Evolutionary conservation across 2,329 filamentous ascomycete species (phyloP), one percentile per base, ranked within the genome.

Genomic region (Fusarium sp.): DNA sequence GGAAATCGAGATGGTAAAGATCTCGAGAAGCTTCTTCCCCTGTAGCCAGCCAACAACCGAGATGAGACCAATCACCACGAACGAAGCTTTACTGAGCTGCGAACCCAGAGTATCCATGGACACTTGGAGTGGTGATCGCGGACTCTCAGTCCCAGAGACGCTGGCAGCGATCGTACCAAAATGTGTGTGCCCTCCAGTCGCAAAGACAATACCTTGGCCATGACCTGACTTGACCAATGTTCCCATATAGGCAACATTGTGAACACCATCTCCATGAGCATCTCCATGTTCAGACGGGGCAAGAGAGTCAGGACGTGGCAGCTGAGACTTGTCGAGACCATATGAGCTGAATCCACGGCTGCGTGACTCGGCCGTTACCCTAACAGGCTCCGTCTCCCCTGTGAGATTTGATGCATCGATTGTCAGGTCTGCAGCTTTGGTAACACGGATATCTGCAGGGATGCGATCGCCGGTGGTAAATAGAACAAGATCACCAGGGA

Each of bases 101-200:
- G 97, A 94, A 29, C 96, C 96, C 4, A 99, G 88, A n/a, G 93
- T 90, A 78, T 99, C 96, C 97, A 99, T 99, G 20, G 94, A 97
- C 11, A 97, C 82, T 78, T 99, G 96, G 29, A 99, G 84, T 11
- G 96, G 96, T 6, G 96, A 99, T 42, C 96, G 88, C 0, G 96
- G 96, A 75, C 94, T 97, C 79, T 98, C 96, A 28, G 97, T 99
- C 66, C 96, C 93, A 48, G 95, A 94, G 26, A 99, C 88, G 54
- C 94, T 98, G 18, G 94, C 92, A 21, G 95, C 97, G 73, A 99
- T 99, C 49, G 93, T 95, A 41, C 96, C 96, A 80, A 99, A 98
- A 75, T 98, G 94, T 0, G 97, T 99, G 62, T 93, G 89, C 31
- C 92, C 92, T 57, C 97, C 97, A 9, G 96, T 99, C 11, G 94